Conservation (phyloP, 2,329 filamentous ascomycete genomes). For the Cladosporium halotolerans region DNA sequence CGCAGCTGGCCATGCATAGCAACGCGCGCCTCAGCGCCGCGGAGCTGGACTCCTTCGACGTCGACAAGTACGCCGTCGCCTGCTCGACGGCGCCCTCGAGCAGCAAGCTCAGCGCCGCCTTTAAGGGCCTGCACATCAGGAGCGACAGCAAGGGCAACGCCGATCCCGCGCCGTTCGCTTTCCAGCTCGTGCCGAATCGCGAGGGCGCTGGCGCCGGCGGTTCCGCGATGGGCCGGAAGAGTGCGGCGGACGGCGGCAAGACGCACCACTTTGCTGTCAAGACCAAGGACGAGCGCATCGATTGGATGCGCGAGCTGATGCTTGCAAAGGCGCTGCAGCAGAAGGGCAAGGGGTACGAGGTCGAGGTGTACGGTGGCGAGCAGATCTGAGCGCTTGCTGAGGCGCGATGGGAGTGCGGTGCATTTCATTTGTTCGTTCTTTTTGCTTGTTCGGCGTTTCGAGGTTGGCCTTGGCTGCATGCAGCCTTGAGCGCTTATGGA, state of each 20-base stretch:
- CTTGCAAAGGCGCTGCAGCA: slow-evolving; percentile 79
- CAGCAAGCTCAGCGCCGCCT: slow-evolving; percentile 78
- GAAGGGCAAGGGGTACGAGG: slow-evolving; percentile 76
- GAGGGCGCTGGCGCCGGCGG: slow-evolving; percentile 31
- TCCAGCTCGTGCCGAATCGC: slow-evolving; percentile 71
- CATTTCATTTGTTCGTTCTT: background rate
- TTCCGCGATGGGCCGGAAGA: slow-evolving; percentile 13
- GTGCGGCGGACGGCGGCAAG: slow-evolving; percentile 56
- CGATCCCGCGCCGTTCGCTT: slow-evolving; percentile 61
- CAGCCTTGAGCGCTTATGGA: background rate
- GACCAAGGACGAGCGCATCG: slow-evolving; percentile 80
- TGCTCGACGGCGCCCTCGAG: slow-evolving; percentile 70
- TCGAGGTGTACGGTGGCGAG: slow-evolving; percentile 63
- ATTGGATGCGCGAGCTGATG: slow-evolving; percentile 96
- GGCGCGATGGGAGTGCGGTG: background rate
- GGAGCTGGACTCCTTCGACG: slow-evolving; percentile 73
- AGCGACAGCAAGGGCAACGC: slow-evolving; percentile 34
- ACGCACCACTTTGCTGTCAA: slow-evolving; percentile 92
- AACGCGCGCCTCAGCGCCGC: slow-evolving; percentile 50
- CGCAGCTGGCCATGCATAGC: slow-evolving; percentile 60
- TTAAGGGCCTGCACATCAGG: slow-evolving; percentile 68
- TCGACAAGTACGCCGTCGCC: slow-evolving; percentile 81
- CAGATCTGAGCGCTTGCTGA: background rate
- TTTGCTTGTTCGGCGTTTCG: background rate
- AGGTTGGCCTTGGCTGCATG: too few species aligned